These are phyloP conservation scores for Fallopia convolvulus DNA, from an alignment of 148 eudicot species.

Conservation along the genomic window DNA sequence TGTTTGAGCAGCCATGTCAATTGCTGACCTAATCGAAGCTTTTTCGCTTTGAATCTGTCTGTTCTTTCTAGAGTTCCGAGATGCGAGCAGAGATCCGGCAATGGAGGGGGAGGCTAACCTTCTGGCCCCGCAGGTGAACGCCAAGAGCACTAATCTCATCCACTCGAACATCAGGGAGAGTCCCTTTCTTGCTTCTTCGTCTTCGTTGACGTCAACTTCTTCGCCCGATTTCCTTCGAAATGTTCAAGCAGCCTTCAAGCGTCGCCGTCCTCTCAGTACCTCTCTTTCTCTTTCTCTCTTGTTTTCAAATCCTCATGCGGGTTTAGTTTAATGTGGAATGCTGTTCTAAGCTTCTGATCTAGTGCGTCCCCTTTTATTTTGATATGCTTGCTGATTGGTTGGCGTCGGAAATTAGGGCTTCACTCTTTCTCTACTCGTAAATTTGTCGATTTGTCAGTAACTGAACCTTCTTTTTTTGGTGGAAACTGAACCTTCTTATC, in stretches of 20 bases:
- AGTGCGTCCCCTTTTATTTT: not conserved
- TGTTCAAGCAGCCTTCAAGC: conserved; percentile 86
- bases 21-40: not conserved
- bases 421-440: not conserved
- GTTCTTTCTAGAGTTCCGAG: not conserved
- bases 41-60: not conserved
- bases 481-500: not conserved
- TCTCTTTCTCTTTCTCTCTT: not conserved
- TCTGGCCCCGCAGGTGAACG: conserved; percentile 9
- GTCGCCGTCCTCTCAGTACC: conserved; percentile 71
- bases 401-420: conserved; percentile 19
- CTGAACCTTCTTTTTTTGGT: not conserved
- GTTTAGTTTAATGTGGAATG: not conserved
- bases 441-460: not conserved
- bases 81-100: conserved; percentile 12
- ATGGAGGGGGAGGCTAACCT: conserved; percentile 16
- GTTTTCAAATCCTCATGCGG: not conserved
- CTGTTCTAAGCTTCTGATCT: not conserved
- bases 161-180: conserved; percentile 35
- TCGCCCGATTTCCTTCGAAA: conserved; percentile 56
- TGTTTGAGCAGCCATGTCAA: not conserved
- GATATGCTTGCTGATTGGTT: not conserved
- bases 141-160: conserved; percentile 20
- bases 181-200: conserved; percentile 30
- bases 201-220: conserved; percentile 39